Base-by-base conservation (phyloP, 176 grass and related monocot genomes). In the Cenchrus fungigraminus region DNA sequence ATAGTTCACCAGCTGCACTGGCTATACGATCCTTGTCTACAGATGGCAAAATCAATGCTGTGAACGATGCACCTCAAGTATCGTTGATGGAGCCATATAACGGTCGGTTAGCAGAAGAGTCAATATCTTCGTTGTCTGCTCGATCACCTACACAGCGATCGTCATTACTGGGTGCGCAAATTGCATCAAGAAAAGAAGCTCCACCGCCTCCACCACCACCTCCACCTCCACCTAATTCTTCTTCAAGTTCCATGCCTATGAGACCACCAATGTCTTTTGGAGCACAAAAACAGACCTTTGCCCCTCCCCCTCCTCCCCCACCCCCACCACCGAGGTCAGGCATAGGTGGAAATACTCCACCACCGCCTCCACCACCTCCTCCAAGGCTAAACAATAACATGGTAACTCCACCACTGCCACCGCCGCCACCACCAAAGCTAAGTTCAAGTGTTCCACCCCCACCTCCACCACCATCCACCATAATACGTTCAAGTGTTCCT, bases 1-100 rank as follows among this genome's bases (percentile, higher is more conserved):
- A 84, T 14, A 95, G 93, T 84, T 91, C 93, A 61, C 96, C 93
- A 62, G 79, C 93, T 83, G 95, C 95, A 65, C 87, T 95, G 81
- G 89, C 84, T 73, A 95, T 98, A 83, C 87, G 49, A 71, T 79
- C 84, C 47, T 59, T 80, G 77, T 73, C 58, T 77, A 73, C 81
- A 85, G 87, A 81, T 71, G 78, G 71, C 57, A 82, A 71, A 82
- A 53, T 28, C 79, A 84, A 34, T 92, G 67, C 45, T 76, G 64
- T 69, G 32, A 68, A 77, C 71, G 72, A 64, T 42, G 66, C 59
- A 65, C 43, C 79, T 83, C 65, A 73, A 42, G 45, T 75, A 61
- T 76, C 68, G 77, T 49, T 62, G 63, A 52, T 60, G 71, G 67
- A 58, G 43, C 29, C 69, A 29, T 28, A 59, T 76, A 64, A 47